These are phyloP conservation scores for Lipomyces japonicus DNA, from an alignment of 805 yeast species.

Conservation along the genomic window DNA sequence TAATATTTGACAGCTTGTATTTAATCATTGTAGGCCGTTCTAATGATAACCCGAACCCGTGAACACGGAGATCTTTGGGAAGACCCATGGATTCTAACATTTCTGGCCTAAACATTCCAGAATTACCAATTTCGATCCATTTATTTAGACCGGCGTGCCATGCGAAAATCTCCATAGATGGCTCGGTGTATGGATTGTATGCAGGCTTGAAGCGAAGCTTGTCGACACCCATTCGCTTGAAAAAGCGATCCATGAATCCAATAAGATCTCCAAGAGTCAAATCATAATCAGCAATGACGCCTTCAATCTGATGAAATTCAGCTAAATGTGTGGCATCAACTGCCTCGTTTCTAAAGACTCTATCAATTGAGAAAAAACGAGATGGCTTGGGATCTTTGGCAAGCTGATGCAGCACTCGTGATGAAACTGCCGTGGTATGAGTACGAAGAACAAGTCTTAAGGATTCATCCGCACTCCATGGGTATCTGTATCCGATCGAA, in stretches of 20 bases:
- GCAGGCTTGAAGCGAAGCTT: slow-evolving; percentile 97
- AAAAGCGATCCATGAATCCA: slow-evolving; percentile 97
- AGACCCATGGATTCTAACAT: slow-evolving; percentile 98
- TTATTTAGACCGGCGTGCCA: slow-evolving; percentile 91
- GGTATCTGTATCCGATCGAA: slow-evolving; percentile 96
- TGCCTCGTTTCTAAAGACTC: slow-evolving; percentile 99
- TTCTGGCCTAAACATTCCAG: slow-evolving; percentile 99
- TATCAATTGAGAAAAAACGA: slow-evolving; percentile 90
- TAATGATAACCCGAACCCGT: slow-evolving; percentile 95
- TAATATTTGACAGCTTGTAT: slow-evolving; percentile 89
- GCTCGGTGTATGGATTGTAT: slow-evolving; percentile 98
- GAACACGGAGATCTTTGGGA: slow-evolving; percentile 87
- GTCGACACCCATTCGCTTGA: slow-evolving; percentile 94
- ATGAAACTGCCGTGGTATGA: slow-evolving; percentile 93
- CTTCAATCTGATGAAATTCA: slow-evolving; percentile 99
- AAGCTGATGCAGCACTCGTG: slow-evolving; percentile 78
- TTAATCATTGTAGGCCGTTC: slow-evolving; percentile 99
- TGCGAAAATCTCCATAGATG: slow-evolving; percentile 94
- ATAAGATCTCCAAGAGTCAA: slow-evolving; percentile 92
- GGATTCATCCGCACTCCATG: slow-evolving; percentile 92
- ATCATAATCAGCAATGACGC: slow-evolving; percentile 95
- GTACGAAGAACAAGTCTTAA: slow-evolving; percentile 91
- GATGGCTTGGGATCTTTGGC: slow-evolving; percentile 65
- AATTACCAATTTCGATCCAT: slow-evolving; percentile 99
- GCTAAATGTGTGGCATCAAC: slow-evolving; percentile 99